phyloP scores from a whole-genome alignment of 306 rosid species.

The Cucurbita ficifolia region DNA sequence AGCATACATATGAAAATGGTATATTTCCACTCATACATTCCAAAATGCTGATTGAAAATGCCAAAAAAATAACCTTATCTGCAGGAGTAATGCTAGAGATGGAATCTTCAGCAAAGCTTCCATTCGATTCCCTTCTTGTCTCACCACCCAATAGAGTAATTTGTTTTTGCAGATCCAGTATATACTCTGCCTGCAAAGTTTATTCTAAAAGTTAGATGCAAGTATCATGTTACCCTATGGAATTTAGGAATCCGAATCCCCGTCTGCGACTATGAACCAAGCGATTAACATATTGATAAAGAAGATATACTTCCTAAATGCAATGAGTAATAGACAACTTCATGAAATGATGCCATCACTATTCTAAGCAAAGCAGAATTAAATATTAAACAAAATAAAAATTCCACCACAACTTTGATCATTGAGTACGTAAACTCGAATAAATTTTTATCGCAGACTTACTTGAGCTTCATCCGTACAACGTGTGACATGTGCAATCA shows the following conservation, averaged over 20 bases:
- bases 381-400: background rate
- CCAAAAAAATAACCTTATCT: slow-evolving; percentile 47
- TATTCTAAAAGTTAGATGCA: background rate
- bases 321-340: background rate
- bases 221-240: background rate
- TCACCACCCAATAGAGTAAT: slow-evolving; percentile 77
- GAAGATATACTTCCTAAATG: background rate
- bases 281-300: background rate
- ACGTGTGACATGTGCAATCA: slow-evolving; percentile 89
- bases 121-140: slow-evolving; percentile 62
- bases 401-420: background rate
- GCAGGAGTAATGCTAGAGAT: slow-evolving; percentile 53
- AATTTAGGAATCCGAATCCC: background rate
- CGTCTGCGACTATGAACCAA: background rate
- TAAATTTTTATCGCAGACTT: slow-evolving; percentile 14
- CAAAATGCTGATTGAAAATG: background rate
- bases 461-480: slow-evolving; percentile 65
- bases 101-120: slow-evolving; percentile 55
- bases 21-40: background rate
- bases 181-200: slow-evolving; percentile 65
- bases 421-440: background rate
- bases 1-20: background rate
- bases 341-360: background rate
- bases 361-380: background rate
- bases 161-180: slow-evolving; percentile 86